Base-by-base conservation (phyloP, 2,329 filamentous ascomycete species). In the Hypoxylon sp. region DNA sequence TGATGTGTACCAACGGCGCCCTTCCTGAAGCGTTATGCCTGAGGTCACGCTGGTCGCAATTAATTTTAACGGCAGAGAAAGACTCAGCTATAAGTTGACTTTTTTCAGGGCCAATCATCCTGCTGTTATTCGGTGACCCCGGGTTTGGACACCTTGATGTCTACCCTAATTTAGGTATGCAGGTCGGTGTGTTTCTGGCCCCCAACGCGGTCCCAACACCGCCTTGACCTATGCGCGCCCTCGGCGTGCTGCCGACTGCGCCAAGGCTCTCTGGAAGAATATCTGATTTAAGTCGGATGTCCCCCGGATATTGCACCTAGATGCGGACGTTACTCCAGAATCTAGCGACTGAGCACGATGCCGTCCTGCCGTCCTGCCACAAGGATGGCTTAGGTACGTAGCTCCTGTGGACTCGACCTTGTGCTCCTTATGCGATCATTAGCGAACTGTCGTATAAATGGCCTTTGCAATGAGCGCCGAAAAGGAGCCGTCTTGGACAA, bases 91-190 rank as follows among this genome's bases (percentile, higher is more conserved):
- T 68, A 62, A 40, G 30, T 44, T 51, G 40, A 27, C 4, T 27
- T 27, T 22, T 17, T 50, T 6, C 22, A 40, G 22, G 48, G n/a
- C 35, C 44, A 61, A 60, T 58, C 7, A 44, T 20, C 40, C 14
- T 22, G 31, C 46, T 46, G 31, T 46, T 50, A 35, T 37, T 64
- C 40, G 69, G 64, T 61, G 58, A 53, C 37, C 17, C 53, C 40
- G 35, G 57, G 13, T n/a, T 58, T 51, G 46, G 46, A 55, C 59
- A 61, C 50, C 62, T 53, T 66, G 62, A 64, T 64, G 54, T 56
- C 57, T 27, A 17, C 30, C 42, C 44, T 31, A 30, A 25, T 8
- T 20, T 37, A 10, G 58, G 58, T 48, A 61, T 59, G 57, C 37
- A 62, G 51, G 33, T 33, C 25, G 27, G 61, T 65, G 37, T 33